These are phyloP conservation scores for Biscogniauxia sp. DNA, from an alignment of 2,329 filamentous ascomycete genomes.

Conservation along the genomic window DNA sequence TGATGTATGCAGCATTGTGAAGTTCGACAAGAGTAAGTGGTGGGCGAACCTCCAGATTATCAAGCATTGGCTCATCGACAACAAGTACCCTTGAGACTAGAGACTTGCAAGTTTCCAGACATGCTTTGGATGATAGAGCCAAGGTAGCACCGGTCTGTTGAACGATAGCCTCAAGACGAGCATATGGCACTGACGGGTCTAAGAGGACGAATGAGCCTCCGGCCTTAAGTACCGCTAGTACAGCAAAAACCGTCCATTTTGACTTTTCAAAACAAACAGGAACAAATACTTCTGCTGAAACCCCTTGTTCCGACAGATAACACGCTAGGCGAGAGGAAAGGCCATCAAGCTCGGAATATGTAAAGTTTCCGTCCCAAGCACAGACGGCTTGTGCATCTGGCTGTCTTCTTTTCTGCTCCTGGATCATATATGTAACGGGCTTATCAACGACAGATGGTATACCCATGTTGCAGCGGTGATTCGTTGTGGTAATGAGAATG, in stretches of 20 bases:
- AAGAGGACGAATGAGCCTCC: conserved; percentile 26
- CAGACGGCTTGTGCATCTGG: conserved; percentile 9
- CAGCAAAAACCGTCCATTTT: conserved; percentile 13
- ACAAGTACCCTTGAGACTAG: background rate
- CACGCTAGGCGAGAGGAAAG: conserved; percentile 16
- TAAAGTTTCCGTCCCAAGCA: conserved; percentile 18
- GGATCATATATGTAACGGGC: background rate
- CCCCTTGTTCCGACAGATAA: conserved; percentile 1
- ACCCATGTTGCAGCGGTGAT: background rate
- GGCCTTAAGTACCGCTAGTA: conserved; percentile 25
- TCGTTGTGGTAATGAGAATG: background rate
- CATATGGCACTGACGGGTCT: conserved; percentile 19
- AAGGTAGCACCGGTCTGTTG: conserved; percentile 10
- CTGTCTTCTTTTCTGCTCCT: background rate
- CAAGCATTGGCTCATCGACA: background rate
- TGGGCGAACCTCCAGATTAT: background rate
- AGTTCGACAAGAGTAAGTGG: background rate
- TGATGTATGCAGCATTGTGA: background rate
- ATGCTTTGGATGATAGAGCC: background rate
- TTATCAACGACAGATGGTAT: background rate
- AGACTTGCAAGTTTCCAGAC: background rate
- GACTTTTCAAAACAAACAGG: conserved; percentile 17
- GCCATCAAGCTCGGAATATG: conserved; percentile 20
- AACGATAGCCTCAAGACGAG: conserved; percentile 1
- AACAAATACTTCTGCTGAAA: conserved; percentile 12